Conservation (phyloP, 495 filamentous ascomycete species). For the Lophium mytilinum region DNA sequence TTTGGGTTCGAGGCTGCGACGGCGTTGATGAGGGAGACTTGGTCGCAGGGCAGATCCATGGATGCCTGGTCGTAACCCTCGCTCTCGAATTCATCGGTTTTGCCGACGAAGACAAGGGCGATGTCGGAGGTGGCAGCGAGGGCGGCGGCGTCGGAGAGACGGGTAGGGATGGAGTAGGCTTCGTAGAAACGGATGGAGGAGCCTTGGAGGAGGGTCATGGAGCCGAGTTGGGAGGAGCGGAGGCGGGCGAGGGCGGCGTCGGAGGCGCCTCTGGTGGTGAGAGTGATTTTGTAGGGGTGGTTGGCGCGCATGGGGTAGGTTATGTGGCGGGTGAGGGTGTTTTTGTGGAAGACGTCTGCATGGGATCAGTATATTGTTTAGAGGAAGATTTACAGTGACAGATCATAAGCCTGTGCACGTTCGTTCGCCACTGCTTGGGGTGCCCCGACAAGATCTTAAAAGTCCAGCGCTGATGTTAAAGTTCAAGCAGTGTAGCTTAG, state of each 20-base stretch:
- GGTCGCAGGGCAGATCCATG: constrained; percentile 12
- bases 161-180: constrained; percentile 10
- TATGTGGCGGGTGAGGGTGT: no score
- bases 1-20: constrained; percentile 12
- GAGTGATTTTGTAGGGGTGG: no score
- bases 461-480: no score
- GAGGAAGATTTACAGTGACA: no score
- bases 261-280: no score
- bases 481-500: no score
- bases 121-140: constrained; percentile 3
- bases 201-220: constrained; percentile 1
- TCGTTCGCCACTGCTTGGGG: no score
- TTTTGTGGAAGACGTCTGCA: no score
- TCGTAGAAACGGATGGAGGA: not conserved
- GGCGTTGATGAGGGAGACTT: constrained; percentile 11
- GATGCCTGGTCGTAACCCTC: constrained; percentile 16
- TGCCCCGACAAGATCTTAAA: no score
- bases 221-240: constrained; percentile 13
- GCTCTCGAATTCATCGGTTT: constrained; percentile 18
- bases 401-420: no score
- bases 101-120: constrained; percentile 21
- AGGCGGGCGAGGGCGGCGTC: not conserved
- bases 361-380: no score
- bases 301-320: no score
- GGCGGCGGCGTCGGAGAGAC: constrained; percentile 6